These are phyloP conservation scores for Collybia sordida DNA, from an alignment of 768 basidiomycete species.

Conservation along the genomic window DNA sequence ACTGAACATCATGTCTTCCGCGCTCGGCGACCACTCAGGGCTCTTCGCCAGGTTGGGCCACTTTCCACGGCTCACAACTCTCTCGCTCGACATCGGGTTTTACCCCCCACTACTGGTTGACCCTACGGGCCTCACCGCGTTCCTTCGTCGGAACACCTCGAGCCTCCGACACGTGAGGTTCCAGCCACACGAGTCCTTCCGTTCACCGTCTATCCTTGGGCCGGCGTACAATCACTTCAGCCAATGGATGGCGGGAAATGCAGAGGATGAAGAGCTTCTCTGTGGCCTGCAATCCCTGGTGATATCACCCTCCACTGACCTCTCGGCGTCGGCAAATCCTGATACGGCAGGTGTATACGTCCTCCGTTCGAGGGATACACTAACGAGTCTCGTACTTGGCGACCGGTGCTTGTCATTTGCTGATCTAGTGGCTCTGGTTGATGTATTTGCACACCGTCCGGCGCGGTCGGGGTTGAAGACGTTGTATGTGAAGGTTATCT, in stretches of 20 bases:
- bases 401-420: slow-evolving; percentile 9
- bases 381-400: slow-evolving; percentile 9
- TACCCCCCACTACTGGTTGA: slow-evolving; percentile 12
- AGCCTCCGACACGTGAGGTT: slow-evolving; percentile 12
- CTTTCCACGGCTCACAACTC: slow-evolving; percentile 5
- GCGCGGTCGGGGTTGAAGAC: slow-evolving; percentile 14
- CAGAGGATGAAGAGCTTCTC: slow-evolving; percentile 1
- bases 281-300: slow-evolving; percentile 10
- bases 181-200: slow-evolving; percentile 11
- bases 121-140: slow-evolving; percentile 5
- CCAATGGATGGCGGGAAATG: slow-evolving; percentile 10
- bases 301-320: slow-evolving; percentile 8
- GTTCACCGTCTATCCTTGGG: slow-evolving; percentile 7
- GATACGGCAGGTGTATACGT: slow-evolving; percentile 5
- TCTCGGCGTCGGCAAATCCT: slow-evolving; percentile 3
- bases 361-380: slow-evolving; percentile 11
- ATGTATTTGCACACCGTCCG: slow-evolving; percentile 13
- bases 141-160: slow-evolving; percentile 5
- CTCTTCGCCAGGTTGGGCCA: slow-evolving; percentile 9
- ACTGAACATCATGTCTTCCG: slow-evolving; percentile 10
- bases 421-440: slow-evolving; percentile 11
- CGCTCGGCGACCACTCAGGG: slow-evolving; percentile 10
- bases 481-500: slow-evolving; percentile 18
- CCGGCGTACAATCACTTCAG: slow-evolving; percentile 7
- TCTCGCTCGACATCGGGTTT: slow-evolving; percentile 11